Evolutionary conservation across 805 yeast genomes (phyloP).

Genomic region (Barnettozyma californica): DNA sequence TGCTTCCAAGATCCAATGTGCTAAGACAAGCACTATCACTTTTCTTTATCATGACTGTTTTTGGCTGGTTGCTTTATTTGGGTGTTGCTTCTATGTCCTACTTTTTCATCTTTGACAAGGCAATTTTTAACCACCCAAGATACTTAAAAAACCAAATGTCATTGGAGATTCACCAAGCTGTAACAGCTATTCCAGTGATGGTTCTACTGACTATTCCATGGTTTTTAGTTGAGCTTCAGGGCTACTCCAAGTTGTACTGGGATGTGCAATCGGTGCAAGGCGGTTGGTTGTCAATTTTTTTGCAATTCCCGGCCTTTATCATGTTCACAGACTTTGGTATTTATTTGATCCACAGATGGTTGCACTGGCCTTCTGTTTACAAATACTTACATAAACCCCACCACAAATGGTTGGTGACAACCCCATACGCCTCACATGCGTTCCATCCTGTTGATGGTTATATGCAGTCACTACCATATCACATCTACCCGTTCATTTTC

Average conservation of each 20-base stretch:
- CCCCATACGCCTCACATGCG: conserved; percentile 97
- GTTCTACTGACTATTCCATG: conserved; percentile 84
- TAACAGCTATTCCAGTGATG: conserved; percentile 84
- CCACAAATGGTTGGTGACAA: conserved; percentile 98
- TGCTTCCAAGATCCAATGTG: conserved; percentile 65
- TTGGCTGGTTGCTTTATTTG: conserved; percentile 84
- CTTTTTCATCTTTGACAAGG: conserved; percentile 74
- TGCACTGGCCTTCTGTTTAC: conserved; percentile 91
- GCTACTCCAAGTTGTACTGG: conserved; percentile 76
- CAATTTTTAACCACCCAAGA: conserved; percentile 92
- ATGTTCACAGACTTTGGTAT: conserved; percentile 93
- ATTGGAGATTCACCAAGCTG: conserved; percentile 75
- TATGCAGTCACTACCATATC: conserved; percentile 89
- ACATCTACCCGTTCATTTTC: conserved; percentile 83
- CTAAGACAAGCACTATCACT: conserved; percentile 68
- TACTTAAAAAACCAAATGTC: conserved; percentile 90
- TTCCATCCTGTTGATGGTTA: conserved; percentile 98
- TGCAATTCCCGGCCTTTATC: conserved; percentile 73
- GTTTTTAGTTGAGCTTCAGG: conserved; percentile 78
- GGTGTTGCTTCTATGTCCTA: conserved; percentile 74
- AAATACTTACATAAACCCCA: conserved; percentile 91
- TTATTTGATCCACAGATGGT: conserved; percentile 84
- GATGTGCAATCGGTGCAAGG: conserved; percentile 57
- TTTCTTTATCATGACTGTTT: conserved; percentile 63
- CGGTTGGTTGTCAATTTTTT: conserved; percentile 56